A percentile compares a stretch with the other conserved stretches of the same genome.
Conservation (phyloP, 192 early-diverging fungal genomes). For the Coemansia sp. region DNA sequence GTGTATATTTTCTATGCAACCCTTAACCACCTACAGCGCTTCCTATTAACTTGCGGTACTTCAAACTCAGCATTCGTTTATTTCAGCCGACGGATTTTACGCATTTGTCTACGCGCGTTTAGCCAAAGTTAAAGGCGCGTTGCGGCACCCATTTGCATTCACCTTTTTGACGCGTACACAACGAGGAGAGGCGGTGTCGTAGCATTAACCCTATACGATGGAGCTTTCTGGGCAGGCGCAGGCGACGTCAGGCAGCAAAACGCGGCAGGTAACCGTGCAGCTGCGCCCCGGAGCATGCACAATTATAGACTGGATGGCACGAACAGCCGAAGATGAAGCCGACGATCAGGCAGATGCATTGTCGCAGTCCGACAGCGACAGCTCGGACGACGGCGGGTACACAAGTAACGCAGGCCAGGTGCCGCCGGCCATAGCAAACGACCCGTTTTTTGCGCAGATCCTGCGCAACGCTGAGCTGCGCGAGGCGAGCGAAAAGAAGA, state of each 20-base stretch:
- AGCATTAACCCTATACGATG: conserved; percentile 11
- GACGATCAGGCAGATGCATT: conserved; percentile 14
- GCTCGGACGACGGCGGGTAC: conserved; percentile 34
- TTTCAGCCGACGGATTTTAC: background rate
- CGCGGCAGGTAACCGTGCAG: conserved; percentile 34
- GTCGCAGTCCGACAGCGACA: conserved; percentile 29
- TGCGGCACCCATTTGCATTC: background rate
- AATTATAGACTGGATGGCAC: conserved; percentile 40
- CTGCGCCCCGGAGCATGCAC: conserved; percentile 50
- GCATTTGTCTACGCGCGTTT: background rate
- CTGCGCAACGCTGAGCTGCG: conserved; percentile 45
- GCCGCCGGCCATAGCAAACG: conserved; percentile 55
- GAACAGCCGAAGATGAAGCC: conserved; percentile 18
- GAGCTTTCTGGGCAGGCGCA: conserved; percentile 30
- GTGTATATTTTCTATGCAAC: conserved; percentile 10
- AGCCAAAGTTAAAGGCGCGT: background rate
- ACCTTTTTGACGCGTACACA: background rate
- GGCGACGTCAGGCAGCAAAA: conserved; percentile 23
- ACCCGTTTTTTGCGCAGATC: conserved; percentile 52
- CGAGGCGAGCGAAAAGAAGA: conserved; percentile 27
- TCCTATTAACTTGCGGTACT: background rate
- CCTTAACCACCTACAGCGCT: background rate
- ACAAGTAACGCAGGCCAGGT: conserved; percentile 38
- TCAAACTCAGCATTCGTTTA: background rate
- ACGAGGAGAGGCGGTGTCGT: background rate